Evolutionary conservation across 495 filamentous ascomycete genomes (phyloP).

Genomic region (Penicillium daleae): DNA sequence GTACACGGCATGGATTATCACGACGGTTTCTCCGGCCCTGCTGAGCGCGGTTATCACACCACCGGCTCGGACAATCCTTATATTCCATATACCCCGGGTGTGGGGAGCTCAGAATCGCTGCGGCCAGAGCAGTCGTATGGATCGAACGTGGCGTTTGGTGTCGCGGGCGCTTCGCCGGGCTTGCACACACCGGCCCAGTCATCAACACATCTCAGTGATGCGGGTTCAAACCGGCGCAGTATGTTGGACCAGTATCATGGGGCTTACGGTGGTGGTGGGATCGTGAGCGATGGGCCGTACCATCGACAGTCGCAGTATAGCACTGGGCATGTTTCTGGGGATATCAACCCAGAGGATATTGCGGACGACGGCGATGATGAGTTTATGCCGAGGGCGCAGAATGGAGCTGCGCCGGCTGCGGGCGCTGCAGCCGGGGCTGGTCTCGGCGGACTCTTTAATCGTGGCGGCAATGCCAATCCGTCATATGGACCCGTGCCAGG

Average conservation of each 20-base stretch:
- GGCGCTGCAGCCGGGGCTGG: slow-evolving; percentile 59
- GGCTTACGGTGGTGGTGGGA: slow-evolving; percentile 36
- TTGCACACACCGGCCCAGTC: slow-evolving; percentile 40
- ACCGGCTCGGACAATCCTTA: slow-evolving; percentile 52
- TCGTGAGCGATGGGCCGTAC: slow-evolving; percentile 58
- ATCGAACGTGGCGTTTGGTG: slow-evolving; percentile 42
- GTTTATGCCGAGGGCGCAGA: slow-evolving; percentile 49
- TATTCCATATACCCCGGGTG: slow-evolving; percentile 34
- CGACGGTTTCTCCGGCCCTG: slow-evolving; percentile 42
- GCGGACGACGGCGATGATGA: slow-evolving; percentile 88
- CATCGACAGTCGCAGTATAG: slow-evolving; percentile 63
- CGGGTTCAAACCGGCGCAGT: slow-evolving; percentile 28
- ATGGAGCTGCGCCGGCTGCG: slow-evolving; percentile 42
- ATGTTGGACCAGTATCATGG: slow-evolving; percentile 37
- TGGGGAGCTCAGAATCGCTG: slow-evolving; percentile 34
- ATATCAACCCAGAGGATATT: slow-evolving; percentile 78
- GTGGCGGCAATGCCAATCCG: slow-evolving; percentile 44
- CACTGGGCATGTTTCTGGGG: slow-evolving; percentile 52
- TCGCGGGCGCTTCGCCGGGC: slow-evolving; percentile 41
- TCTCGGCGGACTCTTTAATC: slow-evolving; percentile 43
- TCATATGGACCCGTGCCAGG: slow-evolving; percentile 60
- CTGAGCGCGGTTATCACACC: slow-evolving; percentile 49
- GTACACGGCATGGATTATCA: slow-evolving; percentile 51
- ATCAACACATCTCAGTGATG: slow-evolving; percentile 35
- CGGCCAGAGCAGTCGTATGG: slow-evolving; percentile 42